These are phyloP conservation scores for Bruguiera gymnorhiza DNA, from an alignment of 345 rosid genomes.

Conservation along the genomic window DNA sequence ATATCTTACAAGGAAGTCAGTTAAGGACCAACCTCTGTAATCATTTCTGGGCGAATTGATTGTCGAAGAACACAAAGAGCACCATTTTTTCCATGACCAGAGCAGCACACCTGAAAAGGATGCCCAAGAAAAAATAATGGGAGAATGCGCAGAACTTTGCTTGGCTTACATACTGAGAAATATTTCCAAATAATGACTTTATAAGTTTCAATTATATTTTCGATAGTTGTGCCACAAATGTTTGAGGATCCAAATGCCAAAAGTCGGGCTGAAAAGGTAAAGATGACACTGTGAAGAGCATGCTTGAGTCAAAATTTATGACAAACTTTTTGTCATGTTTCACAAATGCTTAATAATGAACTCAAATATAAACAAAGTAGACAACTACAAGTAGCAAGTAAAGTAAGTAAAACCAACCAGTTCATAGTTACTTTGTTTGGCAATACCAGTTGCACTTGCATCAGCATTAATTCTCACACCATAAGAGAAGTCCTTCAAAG, in stretches of 20 bases:
- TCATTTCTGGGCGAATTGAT: conserved; percentile 95
- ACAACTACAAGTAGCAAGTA: not conserved
- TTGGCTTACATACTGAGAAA: not conserved
- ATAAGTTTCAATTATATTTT: too few species aligned
- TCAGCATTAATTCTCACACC: conserved; percentile 89
- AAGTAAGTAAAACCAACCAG: conserved; percentile 54
- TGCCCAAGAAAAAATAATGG: conserved; percentile 8
- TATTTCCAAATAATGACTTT: not conserved
- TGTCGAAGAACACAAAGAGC: conserved; percentile 82
- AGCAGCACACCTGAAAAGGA: conserved; percentile 81
- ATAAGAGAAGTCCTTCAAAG: conserved; percentile 91
- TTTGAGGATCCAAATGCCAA: too few species aligned
- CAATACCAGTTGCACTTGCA: conserved; percentile 83
- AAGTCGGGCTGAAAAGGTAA: too few species aligned
- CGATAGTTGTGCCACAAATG: too few species aligned
- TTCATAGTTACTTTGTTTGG: conserved; percentile 98
- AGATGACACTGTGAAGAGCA: too few species aligned
- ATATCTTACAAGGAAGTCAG: not conserved
- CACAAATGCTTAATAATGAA: too few species aligned
- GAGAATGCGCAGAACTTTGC: not conserved
- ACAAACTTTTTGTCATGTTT: too few species aligned
- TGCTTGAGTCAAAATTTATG: too few species aligned
- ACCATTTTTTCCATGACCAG: conserved; percentile 99
- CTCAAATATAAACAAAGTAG: too few species aligned
- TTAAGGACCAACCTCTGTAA: conserved; percentile 68